Conservation (phyloP, 495 filamentous ascomycete genomes). For the Hypoxylon perforatum region DNA sequence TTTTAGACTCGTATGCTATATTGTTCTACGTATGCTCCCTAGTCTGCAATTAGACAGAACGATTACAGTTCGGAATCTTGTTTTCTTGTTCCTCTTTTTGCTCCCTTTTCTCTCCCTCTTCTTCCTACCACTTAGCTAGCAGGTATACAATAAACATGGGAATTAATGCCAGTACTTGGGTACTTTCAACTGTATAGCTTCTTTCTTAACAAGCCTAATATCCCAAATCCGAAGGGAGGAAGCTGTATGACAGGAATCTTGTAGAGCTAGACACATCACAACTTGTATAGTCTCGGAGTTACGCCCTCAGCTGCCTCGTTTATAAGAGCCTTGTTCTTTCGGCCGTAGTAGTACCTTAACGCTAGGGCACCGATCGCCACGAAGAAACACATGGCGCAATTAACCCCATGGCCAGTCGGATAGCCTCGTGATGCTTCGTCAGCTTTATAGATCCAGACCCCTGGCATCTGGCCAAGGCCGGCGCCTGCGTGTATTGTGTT, state of each 20-base stretch:
- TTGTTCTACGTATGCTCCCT: too few relatives aligned
- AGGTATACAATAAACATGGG: too few relatives aligned
- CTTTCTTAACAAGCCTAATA: not conserved
- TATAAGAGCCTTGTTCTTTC: constrained; percentile 51
- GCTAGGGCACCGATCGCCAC: constrained; percentile 50
- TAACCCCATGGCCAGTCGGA: constrained; percentile 71
- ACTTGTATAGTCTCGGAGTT: constrained; percentile 41
- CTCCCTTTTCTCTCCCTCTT: too few relatives aligned
- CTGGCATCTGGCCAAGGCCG: constrained; percentile 74
- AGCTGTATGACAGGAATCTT: not conserved
- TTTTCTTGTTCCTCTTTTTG: too few relatives aligned
- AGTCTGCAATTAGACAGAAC: too few relatives aligned
- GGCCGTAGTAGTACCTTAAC: constrained; percentile 55
- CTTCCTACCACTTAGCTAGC: too few relatives aligned
- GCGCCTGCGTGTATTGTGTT: too few relatives aligned
- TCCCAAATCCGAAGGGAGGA: not conserved
- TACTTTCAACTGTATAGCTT: too few relatives aligned
- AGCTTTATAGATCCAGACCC: constrained; percentile 79
- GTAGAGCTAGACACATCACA: constrained; percentile 16
- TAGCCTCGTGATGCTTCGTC: constrained; percentile 69
- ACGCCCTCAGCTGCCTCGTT: constrained; percentile 36
- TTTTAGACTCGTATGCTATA: too few relatives aligned
- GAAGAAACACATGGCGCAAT: constrained; percentile 60
- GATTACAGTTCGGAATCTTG: too few relatives aligned
- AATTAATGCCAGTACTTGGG: too few relatives aligned